A percentile compares a stretch with the other conserved stretches of the same genome.
Conservation (phyloP, 208 protist species). For the Zelonia costaricensis region DNA sequence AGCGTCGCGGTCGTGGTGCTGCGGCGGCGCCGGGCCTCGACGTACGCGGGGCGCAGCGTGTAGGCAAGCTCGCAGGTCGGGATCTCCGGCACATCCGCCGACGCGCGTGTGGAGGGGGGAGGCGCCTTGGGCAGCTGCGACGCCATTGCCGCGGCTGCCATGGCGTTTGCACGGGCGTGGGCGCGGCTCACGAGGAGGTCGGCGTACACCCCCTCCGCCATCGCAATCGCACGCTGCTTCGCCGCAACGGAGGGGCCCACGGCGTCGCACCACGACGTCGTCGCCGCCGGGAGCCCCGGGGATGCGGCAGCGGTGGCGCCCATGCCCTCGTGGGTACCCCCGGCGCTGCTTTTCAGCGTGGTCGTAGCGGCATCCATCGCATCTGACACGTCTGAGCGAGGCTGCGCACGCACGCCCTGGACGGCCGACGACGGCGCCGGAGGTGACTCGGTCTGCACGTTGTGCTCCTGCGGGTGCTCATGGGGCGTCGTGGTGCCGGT, state of each 20-base stretch:
- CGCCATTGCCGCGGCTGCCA: slow-evolving; percentile 6
- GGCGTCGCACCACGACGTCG: slow-evolving; percentile 22
- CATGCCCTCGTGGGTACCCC: neutral
- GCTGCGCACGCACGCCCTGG: too few relatives aligned
- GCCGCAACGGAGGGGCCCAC: slow-evolving; percentile 38
- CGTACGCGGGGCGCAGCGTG: slow-evolving; percentile 39
- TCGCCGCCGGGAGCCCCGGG: neutral
- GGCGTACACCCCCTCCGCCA: slow-evolving; percentile 39
- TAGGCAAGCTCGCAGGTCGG: slow-evolving; percentile 57
- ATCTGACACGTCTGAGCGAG: too few relatives aligned
- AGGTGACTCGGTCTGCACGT: too few relatives aligned
- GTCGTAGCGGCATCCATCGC: too few relatives aligned
- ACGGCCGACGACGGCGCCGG: too few relatives aligned
- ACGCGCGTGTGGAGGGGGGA: slow-evolving; percentile 5
- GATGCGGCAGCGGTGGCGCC: neutral
- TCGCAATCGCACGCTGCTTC: slow-evolving; percentile 35
- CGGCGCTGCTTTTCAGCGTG: too few relatives aligned
- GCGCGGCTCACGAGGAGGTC: slow-evolving; percentile 15
- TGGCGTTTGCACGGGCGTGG: neutral
- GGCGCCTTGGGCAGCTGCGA: slow-evolving; percentile 12
- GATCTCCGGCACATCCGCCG: slow-evolving; percentile 5
- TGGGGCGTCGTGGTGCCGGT: neutral
- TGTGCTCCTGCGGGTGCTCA: slow-evolving; percentile 3
- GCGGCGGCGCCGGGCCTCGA: slow-evolving; percentile 9
- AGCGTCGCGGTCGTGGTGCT: too few relatives aligned